Evolutionary conservation across 345 rosid genomes (phyloP), one percentile per base, ranked within the genome.

Genomic region (Salix udensis): DNA sequence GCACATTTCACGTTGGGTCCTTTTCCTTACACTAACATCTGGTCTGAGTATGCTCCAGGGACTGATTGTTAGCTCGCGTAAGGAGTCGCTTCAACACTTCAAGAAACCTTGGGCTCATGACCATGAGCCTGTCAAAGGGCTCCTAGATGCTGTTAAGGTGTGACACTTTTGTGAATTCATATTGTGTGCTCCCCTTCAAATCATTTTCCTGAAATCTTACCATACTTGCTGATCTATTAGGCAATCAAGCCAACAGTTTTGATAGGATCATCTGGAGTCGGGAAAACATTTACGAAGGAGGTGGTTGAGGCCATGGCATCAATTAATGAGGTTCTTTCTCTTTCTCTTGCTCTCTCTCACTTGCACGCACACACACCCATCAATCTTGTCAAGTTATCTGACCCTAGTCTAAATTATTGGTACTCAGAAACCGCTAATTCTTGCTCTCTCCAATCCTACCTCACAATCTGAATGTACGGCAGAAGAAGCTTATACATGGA

Each of bases 391-490:
- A 39, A 50, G 28, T 74, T 67, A 40, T 42, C 73, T 74, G 73
- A 53, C 67, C 42, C 7, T 5, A 61, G 67, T 55, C 66, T 80
- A 37, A 11, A 71, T 70, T 76, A 39, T 67, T 84, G 64, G 66
- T 30, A 23, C 83, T 81, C 88, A 96, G 99, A 96, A 83, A 87
- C 99, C 99, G 1, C 82, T 96, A 68, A 91, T 96, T 79, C 90
- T 96, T 75, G 94, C 99, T 78, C 92, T 96, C 52, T 96, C 99
- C 55, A 96, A 93, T 73, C 98, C 98, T 37, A 96, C 98, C 74
- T 92, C 99, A 37, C 98, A 93, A 81, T 90, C 98, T 1, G 99
- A 96, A 81, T 96, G 99, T 74, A 96, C 97, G 0, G 99, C 99
- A 2, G 94, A 92, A 82, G 93, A 96, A 87, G 99, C 99, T 70